A percentile compares a stretch with the other conserved stretches of the same genome.
Conservation (phyloP, 129 eudicot genomes). For the Scalesia atractyloides region DNA sequence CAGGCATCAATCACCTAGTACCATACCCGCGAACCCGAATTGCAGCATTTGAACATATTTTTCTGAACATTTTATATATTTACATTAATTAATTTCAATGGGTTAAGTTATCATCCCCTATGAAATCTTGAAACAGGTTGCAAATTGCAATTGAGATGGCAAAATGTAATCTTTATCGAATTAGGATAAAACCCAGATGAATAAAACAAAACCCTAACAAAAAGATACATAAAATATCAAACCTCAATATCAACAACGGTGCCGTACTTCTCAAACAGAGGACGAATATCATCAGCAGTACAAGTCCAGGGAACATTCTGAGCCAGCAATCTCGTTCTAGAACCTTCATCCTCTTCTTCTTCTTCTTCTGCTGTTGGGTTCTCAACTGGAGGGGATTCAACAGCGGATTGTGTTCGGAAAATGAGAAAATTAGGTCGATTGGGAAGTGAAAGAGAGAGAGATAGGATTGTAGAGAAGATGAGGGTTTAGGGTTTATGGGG, state of each 20-base stretch:
- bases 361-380: constrained; percentile 23
- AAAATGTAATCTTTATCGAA: background rate
- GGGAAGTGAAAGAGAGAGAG: constrained; percentile 36
- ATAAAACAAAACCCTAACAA: constrained; percentile 2
- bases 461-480: constrained; percentile 10
- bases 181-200: background rate
- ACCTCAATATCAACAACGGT: constrained; percentile 88
- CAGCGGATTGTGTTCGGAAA: constrained; percentile 29
- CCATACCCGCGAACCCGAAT: too few relatives aligned
- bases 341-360: constrained; percentile 44
- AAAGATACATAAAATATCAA: background rate
- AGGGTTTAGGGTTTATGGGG: constrained; percentile 29
- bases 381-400: constrained; percentile 29
- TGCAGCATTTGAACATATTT: background rate
- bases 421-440: constrained; percentile 22
- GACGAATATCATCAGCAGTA: constrained; percentile 69
- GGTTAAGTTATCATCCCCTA: background rate
- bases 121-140: background rate
- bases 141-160: background rate
- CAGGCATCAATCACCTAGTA: too few relatives aligned
- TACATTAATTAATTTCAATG: background rate
- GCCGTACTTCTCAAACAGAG: constrained; percentile 73
- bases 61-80: too few relatives aligned
- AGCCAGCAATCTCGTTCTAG: constrained; percentile 64
- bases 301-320: constrained; percentile 83